Evolutionary conservation across 768 basidiomycete species (phyloP), one percentile per base, ranked within the genome.

Genomic region (Gloeostereum incarnatum): DNA sequence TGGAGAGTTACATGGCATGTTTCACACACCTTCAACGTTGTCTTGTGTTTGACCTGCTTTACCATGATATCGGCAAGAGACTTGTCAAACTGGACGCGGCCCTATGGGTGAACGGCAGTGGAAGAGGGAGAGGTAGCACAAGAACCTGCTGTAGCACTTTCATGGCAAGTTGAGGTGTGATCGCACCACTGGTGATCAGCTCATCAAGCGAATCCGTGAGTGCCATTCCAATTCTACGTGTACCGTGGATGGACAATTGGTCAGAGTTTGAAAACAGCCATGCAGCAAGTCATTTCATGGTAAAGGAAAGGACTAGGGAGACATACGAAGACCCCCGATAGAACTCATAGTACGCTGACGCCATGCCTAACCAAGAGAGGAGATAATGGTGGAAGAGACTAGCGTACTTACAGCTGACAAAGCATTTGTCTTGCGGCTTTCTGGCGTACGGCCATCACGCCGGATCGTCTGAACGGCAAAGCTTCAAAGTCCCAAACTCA

Each of bases 191-290:
- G 34, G 92, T 94, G 51, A 99, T 97, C 48, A 99, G 76, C 63
- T 98, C 94, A 64, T 99, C 96, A 50, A 99, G 78, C 48, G 94
- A 92, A 67, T 99, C 96, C 11, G 93, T 94, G 36, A 99, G 71
- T 36, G 94, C 91, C 75, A 92, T 89, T 35, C 96, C 96, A 60
- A 98, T 90, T 47, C 96, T 98, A 56, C 9, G n/a, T 6, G n/a
- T n/a, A n/a, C n/a, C n/a, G n/a, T n/a, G n/a, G n/a, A n/a, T n/a
- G n/a, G n/a, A n/a, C n/a, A n/a, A n/a, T n/a, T n/a, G n/a, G n/a
- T n/a, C n/a, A n/a, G n/a, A n/a, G n/a, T n/a, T n/a, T n/a, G n/a
- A n/a, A n/a, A 6, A 30, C 29, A 30, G 29, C 17, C 17, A 13
- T 6, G 17, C 29, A 4, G 29, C 5, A 29, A 9, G 9, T 29